Evolutionary conservation across 2,329 filamentous ascomycete species (phyloP), one percentile per base, ranked within the genome.

Genomic region (Calonectria pseudoreteaudii): DNA sequence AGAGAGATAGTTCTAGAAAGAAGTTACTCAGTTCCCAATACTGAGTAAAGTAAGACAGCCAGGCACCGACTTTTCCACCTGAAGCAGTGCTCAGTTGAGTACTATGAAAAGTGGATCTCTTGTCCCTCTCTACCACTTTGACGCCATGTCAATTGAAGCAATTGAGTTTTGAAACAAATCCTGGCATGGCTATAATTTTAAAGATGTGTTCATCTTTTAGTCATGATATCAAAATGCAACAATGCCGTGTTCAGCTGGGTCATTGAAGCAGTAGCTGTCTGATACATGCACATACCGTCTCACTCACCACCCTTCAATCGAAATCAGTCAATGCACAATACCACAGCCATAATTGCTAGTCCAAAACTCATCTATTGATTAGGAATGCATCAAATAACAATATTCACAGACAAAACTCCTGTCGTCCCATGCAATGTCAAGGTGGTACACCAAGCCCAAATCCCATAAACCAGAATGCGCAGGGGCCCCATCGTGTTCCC

Each of bases 361-460:
- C 56, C 56, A 41, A 62, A 62, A 8, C 36, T 41, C 38, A 31
- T 73, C 71, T 66, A 73, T 73, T 66, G 52, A 68, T 73, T 62
- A 67, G 72, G 56, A 67, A 23, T 73, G 72, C 73, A 74, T 49
- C 67, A 76, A 73, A 66, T 58, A 72, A 71, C 66, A 62, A 58
- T 52, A 73, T 69, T 49, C 68, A 62, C 68, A 70, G 68, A 58
- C 72, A 68, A 41, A 80, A 80, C 78, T 79, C 78, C 78, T 66
- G 65, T 71, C 72, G 60, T 74, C 75, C 75, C 75, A 80, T 80
- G 78, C 78, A 80, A 77, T 66, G 60, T 56, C 47, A 23, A 36
- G 47, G 52, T 44, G 44, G 38, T 71, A 41, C 50, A 66, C 64
- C 53, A 47, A 50, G 60, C 71, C 62, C 60, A 52, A 67, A 62